phyloP scores from a whole-genome alignment of 2,329 filamentous ascomycete genomes.

The Colletotrichum sp. region DNA sequence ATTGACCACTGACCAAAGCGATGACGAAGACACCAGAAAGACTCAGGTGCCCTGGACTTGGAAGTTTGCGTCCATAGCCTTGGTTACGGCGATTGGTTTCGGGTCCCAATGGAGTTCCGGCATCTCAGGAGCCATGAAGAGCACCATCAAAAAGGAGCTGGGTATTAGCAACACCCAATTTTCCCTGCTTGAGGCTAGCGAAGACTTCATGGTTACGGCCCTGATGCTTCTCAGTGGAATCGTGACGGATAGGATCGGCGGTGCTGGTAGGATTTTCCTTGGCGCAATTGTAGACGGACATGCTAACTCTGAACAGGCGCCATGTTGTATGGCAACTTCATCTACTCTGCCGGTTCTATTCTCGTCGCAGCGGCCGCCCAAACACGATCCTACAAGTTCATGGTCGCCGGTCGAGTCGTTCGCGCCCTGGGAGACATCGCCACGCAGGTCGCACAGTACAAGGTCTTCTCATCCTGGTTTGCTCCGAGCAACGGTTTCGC shows the following conservation, averaged over 20 bases:
- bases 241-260: constrained; percentile 63
- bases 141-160: constrained; percentile 64
- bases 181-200: constrained; percentile 62
- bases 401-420: constrained; percentile 62
- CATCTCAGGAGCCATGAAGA: constrained; percentile 66
- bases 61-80: constrained; percentile 43
- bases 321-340: constrained; percentile 43
- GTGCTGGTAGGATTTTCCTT: constrained; percentile 44
- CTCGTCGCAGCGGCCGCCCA: constrained; percentile 63
- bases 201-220: constrained; percentile 66
- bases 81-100: constrained; percentile 63
- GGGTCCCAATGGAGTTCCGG: constrained; percentile 64
- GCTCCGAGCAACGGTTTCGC: constrained; percentile 66
- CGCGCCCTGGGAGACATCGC: constrained; percentile 65
- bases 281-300: not conserved
- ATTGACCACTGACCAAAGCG: not conserved
- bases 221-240: constrained; percentile 60
- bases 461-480: constrained; percentile 70
- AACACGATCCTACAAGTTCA: constrained; percentile 62
- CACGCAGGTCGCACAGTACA: constrained; percentile 69
- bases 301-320: not conserved
- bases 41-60: constrained; percentile 4
- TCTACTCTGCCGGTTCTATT: constrained; percentile 63
- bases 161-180: constrained; percentile 65
- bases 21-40: not conserved